Evolutionary conservation across 768 basidiomycete species (phyloP).

Genomic region (Tephrocybe sp.): DNA sequence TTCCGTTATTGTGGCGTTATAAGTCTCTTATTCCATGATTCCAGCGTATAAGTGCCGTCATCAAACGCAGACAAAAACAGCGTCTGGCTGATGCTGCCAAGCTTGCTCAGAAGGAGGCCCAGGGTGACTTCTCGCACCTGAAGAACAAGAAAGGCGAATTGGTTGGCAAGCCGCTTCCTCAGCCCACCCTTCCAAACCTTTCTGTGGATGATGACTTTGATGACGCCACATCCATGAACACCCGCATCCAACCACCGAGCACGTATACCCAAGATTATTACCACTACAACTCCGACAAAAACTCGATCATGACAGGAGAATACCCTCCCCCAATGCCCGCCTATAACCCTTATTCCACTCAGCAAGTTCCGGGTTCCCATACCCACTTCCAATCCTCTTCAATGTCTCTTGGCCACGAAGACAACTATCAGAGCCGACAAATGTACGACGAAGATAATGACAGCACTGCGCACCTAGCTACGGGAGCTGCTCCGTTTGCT

Average conservation of each 20-base stretch:
- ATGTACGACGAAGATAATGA: conserved; percentile 70
- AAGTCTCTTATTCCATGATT: neutral
- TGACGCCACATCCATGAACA: conserved; percentile 56
- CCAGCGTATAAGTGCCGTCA: conserved; percentile 89
- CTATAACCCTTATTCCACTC: conserved; percentile 65
- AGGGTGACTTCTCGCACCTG: conserved; percentile 86
- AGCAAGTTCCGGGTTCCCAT: conserved; percentile 51
- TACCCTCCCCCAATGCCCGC: conserved; percentile 78
- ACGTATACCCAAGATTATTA: conserved; percentile 57
- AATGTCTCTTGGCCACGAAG: conserved; percentile 54
- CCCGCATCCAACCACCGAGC: conserved; percentile 52
- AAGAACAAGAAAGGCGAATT: conserved; percentile 92
- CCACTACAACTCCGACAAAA: conserved; percentile 54
- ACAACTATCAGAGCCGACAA: conserved; percentile 40
- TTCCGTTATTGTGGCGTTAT: neutral
- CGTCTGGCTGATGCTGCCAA: conserved; percentile 79
- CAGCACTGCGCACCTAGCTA: conserved; percentile 59
- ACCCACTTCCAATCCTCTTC: conserved; percentile 62
- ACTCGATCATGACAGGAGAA: conserved; percentile 35
- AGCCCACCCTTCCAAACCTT: conserved; percentile 93
- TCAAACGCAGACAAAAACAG: conserved; percentile 89
- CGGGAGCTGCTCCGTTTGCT: conserved; percentile 59
- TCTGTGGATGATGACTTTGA: conserved; percentile 81
- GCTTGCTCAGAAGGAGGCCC: conserved; percentile 87
- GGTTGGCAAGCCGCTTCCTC: conserved; percentile 78